Evolutionary conservation across 306 rosid species (phyloP).

Genomic region (Corylus americana): DNA sequence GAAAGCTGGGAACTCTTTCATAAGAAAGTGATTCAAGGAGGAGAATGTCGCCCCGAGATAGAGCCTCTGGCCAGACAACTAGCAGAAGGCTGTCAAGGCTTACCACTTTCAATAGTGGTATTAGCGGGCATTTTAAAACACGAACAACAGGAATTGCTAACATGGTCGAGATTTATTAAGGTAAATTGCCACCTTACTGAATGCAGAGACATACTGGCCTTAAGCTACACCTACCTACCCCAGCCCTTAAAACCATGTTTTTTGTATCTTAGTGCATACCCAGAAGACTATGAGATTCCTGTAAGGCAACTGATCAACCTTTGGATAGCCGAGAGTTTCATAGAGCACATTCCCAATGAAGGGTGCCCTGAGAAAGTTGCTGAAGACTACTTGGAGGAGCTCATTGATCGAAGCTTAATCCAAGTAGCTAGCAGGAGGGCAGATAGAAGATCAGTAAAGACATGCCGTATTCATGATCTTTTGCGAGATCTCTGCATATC

Average conservation of each 20-base stretch:
- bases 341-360: not conserved
- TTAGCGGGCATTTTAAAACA: not conserved
- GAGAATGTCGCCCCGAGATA: not conserved
- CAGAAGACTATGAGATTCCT: slow-evolving; percentile 24
- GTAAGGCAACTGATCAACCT: not conserved
- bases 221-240: slow-evolving; percentile 20
- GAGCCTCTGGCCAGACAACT: not conserved
- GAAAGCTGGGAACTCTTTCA: slow-evolving; percentile 35
- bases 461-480: slow-evolving; percentile 15
- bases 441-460: slow-evolving; percentile 9
- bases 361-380: not conserved
- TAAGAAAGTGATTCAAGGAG: not conserved
- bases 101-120: not conserved
- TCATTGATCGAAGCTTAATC: slow-evolving; percentile 9
- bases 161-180: slow-evolving; percentile 8
- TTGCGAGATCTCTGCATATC: not conserved
- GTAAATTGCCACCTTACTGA: slow-evolving; percentile 18
- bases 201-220: not conserved
- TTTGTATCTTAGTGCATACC: slow-evolving; percentile 28
- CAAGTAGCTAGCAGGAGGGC: not conserved
- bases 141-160: not conserved
- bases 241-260: slow-evolving; percentile 28
- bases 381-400: not conserved
- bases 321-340: slow-evolving; percentile 28
- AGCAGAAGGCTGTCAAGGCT: not conserved